Evolutionary conservation across 2,329 filamentous ascomycete species (phyloP), one percentile per base, ranked within the genome.

Genomic region (Sclerotinia minor): DNA sequence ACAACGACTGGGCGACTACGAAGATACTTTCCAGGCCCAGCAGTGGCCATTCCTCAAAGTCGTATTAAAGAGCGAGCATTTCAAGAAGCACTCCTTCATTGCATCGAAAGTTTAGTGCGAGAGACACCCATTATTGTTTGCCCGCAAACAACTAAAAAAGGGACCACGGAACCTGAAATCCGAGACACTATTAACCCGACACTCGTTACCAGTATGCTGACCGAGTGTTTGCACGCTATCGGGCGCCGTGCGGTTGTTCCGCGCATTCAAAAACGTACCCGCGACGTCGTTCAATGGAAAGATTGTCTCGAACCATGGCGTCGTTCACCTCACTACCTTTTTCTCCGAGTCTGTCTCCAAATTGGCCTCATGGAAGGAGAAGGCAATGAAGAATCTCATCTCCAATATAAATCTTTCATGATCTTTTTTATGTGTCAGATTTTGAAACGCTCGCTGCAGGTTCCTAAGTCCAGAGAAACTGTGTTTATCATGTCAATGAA

Each of bases 301-400:
- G 58, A 75, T 65, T 67, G 69, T 19, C 69, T 69, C 0, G 53
- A 64, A 0, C 83, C 82, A 0, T 87, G 85, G 85, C 77, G 81
- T 15, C 75, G 82, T 55, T 87, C 84, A 17, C 78, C 85, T 0
- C 68, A 83, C 0, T 89, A 85, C 85, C 77, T 88, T 0, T 76
- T 87, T 0, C 66, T 88, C 3, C 82, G 85, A 0, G 83, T 86
- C 0, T 74, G 79, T 0, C 69, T 86, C 2, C 84, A 87, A 64
- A 68, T 55, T 1, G 67, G 54, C 21, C 50, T 73, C 4, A 55
- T 44, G 24, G 15, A 11, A 15, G 13, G 5, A 29, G 17, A 8
- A 38, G 17, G 15, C 57, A 15, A 29, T 41, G 0, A 70, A 2
- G 5, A 9, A 19, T 47, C n/a, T 9, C 41, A 50, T 50, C 21